Evolutionary conservation across 306 rosid species (phyloP), one percentile per base, ranked within the genome.

Genomic region (Rosa lucieae): DNA sequence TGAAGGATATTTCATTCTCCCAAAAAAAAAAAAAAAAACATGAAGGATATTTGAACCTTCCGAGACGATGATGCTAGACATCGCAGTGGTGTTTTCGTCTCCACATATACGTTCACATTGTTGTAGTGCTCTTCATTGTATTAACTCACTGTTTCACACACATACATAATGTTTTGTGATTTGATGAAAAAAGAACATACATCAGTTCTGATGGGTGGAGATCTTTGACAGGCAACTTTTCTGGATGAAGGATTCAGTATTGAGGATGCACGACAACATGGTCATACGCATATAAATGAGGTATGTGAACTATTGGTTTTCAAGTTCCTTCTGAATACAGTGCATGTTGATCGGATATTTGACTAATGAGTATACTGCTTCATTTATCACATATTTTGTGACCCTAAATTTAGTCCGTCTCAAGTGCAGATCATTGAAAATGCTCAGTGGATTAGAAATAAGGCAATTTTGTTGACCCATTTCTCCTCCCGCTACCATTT

Each of bases 391-490:
- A 35, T 42, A 62, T 66, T 5, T 20, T 80, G 77, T 73, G 62
- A 76, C n/a, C 49, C 37, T 51, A 32, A 75, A n/a, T 35, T 78
- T 42, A 46, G 69, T 75, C 51, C 76, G 20, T 72, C 66, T 49
- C 73, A 40, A 81, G 66, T 81, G 89, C 88, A 94, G 97, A 77
- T 92, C 51, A 86, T 95, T 67, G 91, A 88, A 82, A 89, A 95
- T 72, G 91, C 95, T 20, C 84, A 89, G 75, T 92, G 99, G 99
- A 92, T 95, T 78, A 92, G 97, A 81, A 95, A 91, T 86, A 95
- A 95, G 85, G 85, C 97, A 8, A 85, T 92, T 89, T 65, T 95
- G 61, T 86, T 95, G 83, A 95, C 99, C 69, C 99, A 92, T 90
- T 95, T 95, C 87, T 95, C 99, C 32, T 87, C 99, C 23, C 89